A percentile compares a stretch with the other conserved stretches of the same genome.
phyloP scores from a whole-genome alignment of 305 asterid genomes.

The Fraxinus ornus region DNA sequence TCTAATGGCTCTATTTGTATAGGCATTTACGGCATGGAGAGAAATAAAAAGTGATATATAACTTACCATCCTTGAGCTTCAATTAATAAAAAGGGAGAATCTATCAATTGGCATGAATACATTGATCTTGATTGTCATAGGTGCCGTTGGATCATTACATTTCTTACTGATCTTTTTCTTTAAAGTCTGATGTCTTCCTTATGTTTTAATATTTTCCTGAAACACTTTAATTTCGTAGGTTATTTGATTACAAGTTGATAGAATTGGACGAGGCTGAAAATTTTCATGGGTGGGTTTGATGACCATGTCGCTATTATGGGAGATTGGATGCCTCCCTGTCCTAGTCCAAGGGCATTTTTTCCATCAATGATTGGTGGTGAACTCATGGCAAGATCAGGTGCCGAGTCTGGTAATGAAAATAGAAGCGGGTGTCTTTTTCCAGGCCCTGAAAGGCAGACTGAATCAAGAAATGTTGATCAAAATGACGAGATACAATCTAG shows the following conservation, averaged over 20 bases:
- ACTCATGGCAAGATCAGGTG: slow-evolving; percentile 5
- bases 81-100: neutral
- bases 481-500: slow-evolving; percentile 27
- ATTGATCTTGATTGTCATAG: slow-evolving; percentile 11
- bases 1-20: slow-evolving; percentile 6
- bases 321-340: slow-evolving; percentile 68
- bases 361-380: slow-evolving; percentile 33
- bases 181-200: slow-evolving; percentile 14
- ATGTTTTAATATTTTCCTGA: neutral
- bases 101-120: neutral
- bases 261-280: neutral
- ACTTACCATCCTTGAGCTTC: neutral
- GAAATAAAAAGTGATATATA: neutral
- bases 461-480: slow-evolving; percentile 23
- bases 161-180: neutral
- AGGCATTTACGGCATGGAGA: neutral
- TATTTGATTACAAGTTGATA: neutral
- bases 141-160: neutral
- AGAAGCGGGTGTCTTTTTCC: slow-evolving; percentile 22
- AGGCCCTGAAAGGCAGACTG: slow-evolving; percentile 27
- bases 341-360: slow-evolving; percentile 46
- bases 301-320: slow-evolving; percentile 65
- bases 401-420: slow-evolving; percentile 7
- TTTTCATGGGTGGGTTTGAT: slow-evolving; percentile 63
- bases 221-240: slow-evolving; percentile 10